Evolutionary conservation across 2,329 filamentous ascomycete species (phyloP), one percentile per base, ranked within the genome.

Genomic region (Dryadomyces quercus-mongolicae): DNA sequence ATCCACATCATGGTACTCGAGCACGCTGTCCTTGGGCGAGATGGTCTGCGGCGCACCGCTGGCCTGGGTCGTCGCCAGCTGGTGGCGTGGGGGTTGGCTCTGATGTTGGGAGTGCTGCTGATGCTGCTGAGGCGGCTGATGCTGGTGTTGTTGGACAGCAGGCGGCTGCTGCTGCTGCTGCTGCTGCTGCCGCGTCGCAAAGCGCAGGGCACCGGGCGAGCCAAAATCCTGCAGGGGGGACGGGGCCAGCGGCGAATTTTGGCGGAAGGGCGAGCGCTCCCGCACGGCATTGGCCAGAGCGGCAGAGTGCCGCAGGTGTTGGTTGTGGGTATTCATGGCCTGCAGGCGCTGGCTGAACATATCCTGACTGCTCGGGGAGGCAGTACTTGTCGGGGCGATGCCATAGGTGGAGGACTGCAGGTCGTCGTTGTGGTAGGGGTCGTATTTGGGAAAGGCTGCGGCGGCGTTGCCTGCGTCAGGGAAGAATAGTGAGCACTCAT

Each of bases 1-100:
- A 6, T 38, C 18, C 1, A 47, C 12, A 43, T 93, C 88, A 57
- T 85, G 80, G 65, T 91, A 95, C 57, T 96, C 91, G 51, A 96
- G 71, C 56, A 95, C 71, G 1, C 91, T 88, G 63, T 97, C 92
- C 70, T 95, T 94, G 22, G 92, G 93, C 1, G 92, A 97, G 49
- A 98, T 95, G 0, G 92, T 95, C 68, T 88, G 88, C n/a, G 85
- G 76, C 0, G 76, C 77, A 6, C 74, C 67, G 1, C 74, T 71
- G 48, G 76, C 68, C 31, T 70, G 60, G 60, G 64, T 61, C 59
- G 70, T 63, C 55, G 66, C 59, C 38, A 18, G 22, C 21, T 20
- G 42, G 7, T 44, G 8, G 34, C 7, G 7, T 13, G 7, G 34
- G 34, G 36, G 82, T 55, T 72, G 72, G 59, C 81, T 76, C 64